Evolutionary conservation across 345 rosid genomes (phyloP).

Genomic region (Bretschneidera sinensis): DNA sequence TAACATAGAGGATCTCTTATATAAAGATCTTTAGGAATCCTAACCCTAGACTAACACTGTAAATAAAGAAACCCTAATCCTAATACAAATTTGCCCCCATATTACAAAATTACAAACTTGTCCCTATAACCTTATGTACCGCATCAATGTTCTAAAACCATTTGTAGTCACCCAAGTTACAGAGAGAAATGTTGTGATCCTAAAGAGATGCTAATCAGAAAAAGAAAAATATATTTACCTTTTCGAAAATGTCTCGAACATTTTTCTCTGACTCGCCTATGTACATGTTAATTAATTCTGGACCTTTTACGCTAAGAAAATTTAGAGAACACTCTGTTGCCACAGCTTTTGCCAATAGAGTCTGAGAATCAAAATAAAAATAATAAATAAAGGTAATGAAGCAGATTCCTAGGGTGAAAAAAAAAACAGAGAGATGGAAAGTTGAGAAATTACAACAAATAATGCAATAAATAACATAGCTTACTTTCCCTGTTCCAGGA

Average conservation of each 20-base stretch:
- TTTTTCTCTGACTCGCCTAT: constrained; percentile 99
- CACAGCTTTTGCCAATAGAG: constrained; percentile 95
- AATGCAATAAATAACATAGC: constrained; percentile 14
- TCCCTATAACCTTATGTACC: too few relatives aligned
- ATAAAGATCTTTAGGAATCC: too few relatives aligned
- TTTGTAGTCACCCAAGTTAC: background rate
- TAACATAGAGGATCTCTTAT: too few relatives aligned
- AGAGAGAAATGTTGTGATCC: constrained; percentile 3
- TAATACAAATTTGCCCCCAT: too few relatives aligned
- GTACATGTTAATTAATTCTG: constrained; percentile 98
- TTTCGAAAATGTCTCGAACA: constrained; percentile 90
- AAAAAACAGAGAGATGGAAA: constrained; percentile 3
- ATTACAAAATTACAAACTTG: too few relatives aligned
- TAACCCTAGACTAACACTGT: too few relatives aligned
- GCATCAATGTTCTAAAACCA: constrained; percentile 2
- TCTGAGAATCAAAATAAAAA: constrained; percentile 41
- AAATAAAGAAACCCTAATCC: too few relatives aligned
- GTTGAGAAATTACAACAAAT: constrained; percentile 7
- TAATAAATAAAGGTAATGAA: constrained; percentile 5
- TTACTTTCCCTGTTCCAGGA: constrained; percentile 97
- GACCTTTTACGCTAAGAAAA: constrained; percentile 95
- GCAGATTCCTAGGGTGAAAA: constrained; percentile 4
- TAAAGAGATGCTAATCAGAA: constrained; percentile 9
- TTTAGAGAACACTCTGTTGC: constrained; percentile 96
- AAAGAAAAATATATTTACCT: constrained; percentile 36